These are phyloP conservation scores for Pistacia vera DNA, from an alignment of 345 rosid genomes.

Conservation along the genomic window DNA sequence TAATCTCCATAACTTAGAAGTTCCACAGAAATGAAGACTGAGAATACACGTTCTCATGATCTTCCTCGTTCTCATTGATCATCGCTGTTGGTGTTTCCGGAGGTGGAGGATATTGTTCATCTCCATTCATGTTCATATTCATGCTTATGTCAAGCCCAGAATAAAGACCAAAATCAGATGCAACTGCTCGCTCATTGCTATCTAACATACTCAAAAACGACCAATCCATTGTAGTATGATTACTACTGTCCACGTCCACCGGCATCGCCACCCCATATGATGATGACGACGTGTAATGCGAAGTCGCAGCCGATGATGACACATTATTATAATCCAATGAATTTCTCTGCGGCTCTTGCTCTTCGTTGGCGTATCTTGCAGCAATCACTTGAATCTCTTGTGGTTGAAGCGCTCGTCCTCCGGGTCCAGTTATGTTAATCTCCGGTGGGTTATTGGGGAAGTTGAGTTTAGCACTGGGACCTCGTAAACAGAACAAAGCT, in stretches of 20 bases:
- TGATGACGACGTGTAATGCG: background rate
- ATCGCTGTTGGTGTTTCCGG: background rate
- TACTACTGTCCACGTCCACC: too few species aligned
- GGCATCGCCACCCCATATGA: background rate
- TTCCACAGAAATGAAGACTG: constrained; percentile 59
- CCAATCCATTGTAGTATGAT: constrained; percentile 35
- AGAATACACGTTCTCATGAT: constrained; percentile 13
- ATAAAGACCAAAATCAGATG: constrained; percentile 31
- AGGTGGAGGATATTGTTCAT: constrained; percentile 6
- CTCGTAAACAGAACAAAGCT: constrained; percentile 72
- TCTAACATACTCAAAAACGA: constrained; percentile 41
- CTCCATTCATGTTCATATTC: background rate
- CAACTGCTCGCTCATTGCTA: background rate
- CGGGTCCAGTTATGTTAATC: constrained; percentile 11
- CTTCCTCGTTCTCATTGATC: constrained; percentile 15
- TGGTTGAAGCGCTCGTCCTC: constrained; percentile 41
- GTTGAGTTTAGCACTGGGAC: constrained; percentile 60
- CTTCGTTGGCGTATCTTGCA: constrained; percentile 48
- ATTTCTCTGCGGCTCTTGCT: constrained; percentile 1
- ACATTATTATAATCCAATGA: background rate
- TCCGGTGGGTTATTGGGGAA: constrained; percentile 66
- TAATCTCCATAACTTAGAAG: constrained; percentile 24
- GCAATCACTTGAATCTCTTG: constrained; percentile 67
- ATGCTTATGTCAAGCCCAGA: constrained; percentile 20
- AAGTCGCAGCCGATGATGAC: constrained; percentile 10